phyloP scores from a whole-genome alignment of 2,329 filamentous ascomycete genomes.

The Sphaerulina populicola region DNA sequence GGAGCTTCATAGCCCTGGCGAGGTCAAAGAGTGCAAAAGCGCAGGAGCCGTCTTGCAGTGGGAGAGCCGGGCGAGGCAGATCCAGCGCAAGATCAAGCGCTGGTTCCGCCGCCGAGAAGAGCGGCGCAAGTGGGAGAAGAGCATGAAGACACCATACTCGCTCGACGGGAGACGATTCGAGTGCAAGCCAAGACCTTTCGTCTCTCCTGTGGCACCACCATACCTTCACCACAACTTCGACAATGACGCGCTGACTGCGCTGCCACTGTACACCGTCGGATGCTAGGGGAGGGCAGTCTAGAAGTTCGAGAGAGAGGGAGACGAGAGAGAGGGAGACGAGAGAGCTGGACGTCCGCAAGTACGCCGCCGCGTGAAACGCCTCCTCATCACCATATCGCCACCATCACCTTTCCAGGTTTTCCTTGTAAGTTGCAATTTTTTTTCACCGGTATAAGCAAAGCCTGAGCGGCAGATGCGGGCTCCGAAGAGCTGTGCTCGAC shows the following conservation, averaged over 20 bases:
- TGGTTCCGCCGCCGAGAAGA: neutral
- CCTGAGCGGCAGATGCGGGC: no score
- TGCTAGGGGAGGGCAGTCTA: neutral
- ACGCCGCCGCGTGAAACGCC: neutral
- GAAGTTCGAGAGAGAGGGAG: neutral
- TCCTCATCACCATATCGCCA: neutral
- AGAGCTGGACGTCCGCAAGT: neutral
- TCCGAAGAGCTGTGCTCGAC: no score
- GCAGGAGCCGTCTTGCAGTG: neutral
- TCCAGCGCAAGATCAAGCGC: slow-evolving; percentile 1
- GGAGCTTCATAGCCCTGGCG: neutral
- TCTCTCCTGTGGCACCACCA: neutral
- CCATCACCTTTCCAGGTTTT: neutral
- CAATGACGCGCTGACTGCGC: neutral
- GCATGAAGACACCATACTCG: slow-evolving; percentile 2
- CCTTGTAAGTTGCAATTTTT: neutral
- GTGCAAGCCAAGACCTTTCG: neutral
- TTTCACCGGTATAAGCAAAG: no score
- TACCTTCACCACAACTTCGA: neutral
- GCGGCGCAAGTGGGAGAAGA: neutral
- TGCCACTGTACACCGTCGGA: neutral
- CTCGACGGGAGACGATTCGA: neutral
- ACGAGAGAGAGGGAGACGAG: neutral
- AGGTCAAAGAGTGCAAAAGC: neutral
- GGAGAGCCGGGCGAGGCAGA: neutral